Conservation (phyloP, 805 yeast species). For the Metschnikowia sp. region DNA sequence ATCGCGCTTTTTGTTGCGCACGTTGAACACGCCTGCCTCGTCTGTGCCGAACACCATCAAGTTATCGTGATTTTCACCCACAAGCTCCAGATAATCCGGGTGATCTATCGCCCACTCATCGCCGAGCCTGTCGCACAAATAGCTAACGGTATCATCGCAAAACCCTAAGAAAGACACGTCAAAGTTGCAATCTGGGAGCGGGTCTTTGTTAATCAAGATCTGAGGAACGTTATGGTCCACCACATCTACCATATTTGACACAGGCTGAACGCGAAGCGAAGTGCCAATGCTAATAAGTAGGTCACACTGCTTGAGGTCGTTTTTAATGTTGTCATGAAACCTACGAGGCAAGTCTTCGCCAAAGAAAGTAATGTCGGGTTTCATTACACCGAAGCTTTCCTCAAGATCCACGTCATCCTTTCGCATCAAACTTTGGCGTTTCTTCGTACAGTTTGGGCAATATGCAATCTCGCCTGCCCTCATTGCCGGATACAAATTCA, state of each 20-base stretch:
- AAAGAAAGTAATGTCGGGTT: constrained; percentile 90
- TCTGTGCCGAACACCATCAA: neutral
- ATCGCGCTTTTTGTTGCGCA: constrained; percentile 7
- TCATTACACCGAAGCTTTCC: constrained; percentile 73
- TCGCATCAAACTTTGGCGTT: constrained; percentile 31
- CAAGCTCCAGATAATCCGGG: constrained; percentile 18
- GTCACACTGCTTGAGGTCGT: constrained; percentile 70
- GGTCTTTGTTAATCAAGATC: constrained; percentile 72
- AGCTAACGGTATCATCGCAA: constrained; percentile 79
- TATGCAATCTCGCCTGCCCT: constrained; percentile 58
- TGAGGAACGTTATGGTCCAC: constrained; percentile 77
- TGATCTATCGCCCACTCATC: constrained; percentile 34
- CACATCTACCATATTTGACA: constrained; percentile 77
- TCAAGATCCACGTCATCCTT: constrained; percentile 31
- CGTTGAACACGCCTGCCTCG: constrained; percentile 4
- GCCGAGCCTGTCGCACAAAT: constrained; percentile 40
- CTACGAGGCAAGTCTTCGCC: constrained; percentile 77
- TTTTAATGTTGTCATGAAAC: constrained; percentile 57
- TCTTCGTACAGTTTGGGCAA: constrained; percentile 62
- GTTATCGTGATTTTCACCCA: constrained; percentile 10
- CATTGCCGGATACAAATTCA: constrained; percentile 57
- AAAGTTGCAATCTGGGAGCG: constrained; percentile 71
- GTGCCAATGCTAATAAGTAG: constrained; percentile 84
- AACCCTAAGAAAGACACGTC: constrained; percentile 74
- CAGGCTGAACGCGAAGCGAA: constrained; percentile 89